Evolutionary conservation across 176 grass and related monocot species (phyloP), one percentile per base, ranked within the genome.

Genomic region (Echinochloa phyllopogon): DNA sequence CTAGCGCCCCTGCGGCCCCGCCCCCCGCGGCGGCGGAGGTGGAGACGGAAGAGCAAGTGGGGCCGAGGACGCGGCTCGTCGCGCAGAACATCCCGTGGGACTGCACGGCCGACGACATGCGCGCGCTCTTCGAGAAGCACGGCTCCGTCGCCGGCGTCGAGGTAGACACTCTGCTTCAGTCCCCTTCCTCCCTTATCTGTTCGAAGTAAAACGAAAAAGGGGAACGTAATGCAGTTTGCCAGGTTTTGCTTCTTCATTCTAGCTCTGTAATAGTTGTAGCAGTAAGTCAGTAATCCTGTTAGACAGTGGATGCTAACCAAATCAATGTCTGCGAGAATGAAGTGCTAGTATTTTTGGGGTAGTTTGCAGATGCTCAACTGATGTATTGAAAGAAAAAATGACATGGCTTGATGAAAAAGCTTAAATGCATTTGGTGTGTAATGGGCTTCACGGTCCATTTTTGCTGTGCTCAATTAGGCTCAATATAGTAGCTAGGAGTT

Each of bases 1-100:
- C 60, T 17, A 74, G 62, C 9, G 74, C 79, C 29, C 87, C 83
- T 37, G 85, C 71, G 49, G 86, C 74, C 40, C 41, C 79, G 3
- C 48, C 59, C 25, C 50, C n/a, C 56, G 40, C 48, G 40, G 67
- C 17, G 71, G 40, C 86, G 71, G 67, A 62, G 75, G 77, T 13
- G n/a, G 88, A 69, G 80, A 51, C 55, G n/a, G 87, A 83, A 40
- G 43, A 84, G 65, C 69, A 21, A 17, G 80, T 49, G 61, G 79
- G 18, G 11, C 78, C 82, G 27, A 90, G 81, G 74, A 94, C 79
- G 77, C 89, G 93, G 62, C 80, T 98, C 72, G 87, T 95, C 40
- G 96, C 91, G 48, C 89, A 90, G 88, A 98, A 95, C 82, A 90
- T 98, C 80, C 96, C 96, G n/a, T 98, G 96, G 96, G 83, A 84